phyloP scores from a whole-genome alignment of 2,329 filamentous ascomycete species.

The Aspergillus awamori region DNA sequence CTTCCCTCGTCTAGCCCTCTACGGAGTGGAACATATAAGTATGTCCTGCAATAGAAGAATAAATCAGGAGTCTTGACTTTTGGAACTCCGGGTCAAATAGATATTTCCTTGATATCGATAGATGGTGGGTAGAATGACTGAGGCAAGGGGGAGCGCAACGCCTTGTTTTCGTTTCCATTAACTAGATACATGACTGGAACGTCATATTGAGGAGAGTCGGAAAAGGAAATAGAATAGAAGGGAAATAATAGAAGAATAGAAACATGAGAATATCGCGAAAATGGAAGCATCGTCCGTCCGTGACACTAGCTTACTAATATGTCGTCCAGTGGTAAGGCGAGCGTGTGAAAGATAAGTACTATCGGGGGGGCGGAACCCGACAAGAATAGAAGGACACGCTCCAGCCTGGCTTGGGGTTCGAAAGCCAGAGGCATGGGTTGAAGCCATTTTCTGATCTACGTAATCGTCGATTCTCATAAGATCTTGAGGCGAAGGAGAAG shows the following conservation, averaged over 20 bases:
- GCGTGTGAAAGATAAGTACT: not conserved
- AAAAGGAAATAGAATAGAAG: slow-evolving; percentile 22
- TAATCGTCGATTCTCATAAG: slow-evolving; percentile 2
- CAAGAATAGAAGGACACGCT: not conserved
- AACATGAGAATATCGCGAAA: slow-evolving; percentile 3
- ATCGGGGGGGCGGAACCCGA: not conserved
- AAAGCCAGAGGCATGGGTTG: not conserved
- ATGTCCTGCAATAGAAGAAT: too few species aligned
- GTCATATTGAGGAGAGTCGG: slow-evolving; percentile 23
- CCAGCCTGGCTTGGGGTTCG: not conserved
- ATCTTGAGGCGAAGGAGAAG: slow-evolving; percentile 3
- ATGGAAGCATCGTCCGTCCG: slow-evolving; percentile 21
- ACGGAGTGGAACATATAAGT: too few species aligned
- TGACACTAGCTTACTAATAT: slow-evolving; percentile 14
- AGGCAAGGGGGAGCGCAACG: not conserved
- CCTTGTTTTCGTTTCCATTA: slow-evolving; percentile 32
- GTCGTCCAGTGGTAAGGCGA: slow-evolving; percentile 6
- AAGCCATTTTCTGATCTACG: slow-evolving; percentile 1
- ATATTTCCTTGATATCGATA: too few species aligned
- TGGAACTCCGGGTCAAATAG: too few species aligned
- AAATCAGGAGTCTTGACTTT: too few species aligned
- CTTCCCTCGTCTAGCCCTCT: too few species aligned
- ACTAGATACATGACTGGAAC: slow-evolving; percentile 33
- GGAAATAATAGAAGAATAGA: not conserved
- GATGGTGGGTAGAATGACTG: not conserved